Conservation (phyloP, 352 stramenopile species). For the Globisporangium okanoganense region DNA sequence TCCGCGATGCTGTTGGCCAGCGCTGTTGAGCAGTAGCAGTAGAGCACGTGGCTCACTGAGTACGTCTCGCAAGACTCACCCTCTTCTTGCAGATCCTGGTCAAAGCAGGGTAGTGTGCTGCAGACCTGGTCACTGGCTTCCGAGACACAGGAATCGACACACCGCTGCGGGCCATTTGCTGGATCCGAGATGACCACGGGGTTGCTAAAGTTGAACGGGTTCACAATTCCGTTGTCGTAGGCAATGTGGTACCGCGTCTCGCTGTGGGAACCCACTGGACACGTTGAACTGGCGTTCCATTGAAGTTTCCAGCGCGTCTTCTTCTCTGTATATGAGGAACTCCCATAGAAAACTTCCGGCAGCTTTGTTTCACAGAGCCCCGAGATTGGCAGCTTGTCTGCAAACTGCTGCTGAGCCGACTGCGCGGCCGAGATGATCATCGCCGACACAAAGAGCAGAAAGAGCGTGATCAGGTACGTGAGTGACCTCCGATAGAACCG, state of each 20-base stretch:
- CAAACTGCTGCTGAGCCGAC: conserved; percentile 63
- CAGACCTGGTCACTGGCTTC: conserved; percentile 47
- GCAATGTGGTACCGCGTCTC: conserved; percentile 49
- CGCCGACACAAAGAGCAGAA: conserved; percentile 62
- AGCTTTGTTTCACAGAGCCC: conserved; percentile 55
- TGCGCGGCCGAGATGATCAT: conserved; percentile 76
- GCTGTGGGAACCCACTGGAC: conserved; percentile 15
- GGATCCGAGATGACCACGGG: background rate
- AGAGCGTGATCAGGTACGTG: conserved; percentile 66
- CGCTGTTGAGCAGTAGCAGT: conserved; percentile 63
- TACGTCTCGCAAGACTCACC: conserved; percentile 59
- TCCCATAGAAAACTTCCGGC: conserved; percentile 61
- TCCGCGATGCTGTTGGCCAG: conserved; percentile 40
- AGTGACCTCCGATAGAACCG: conserved; percentile 61
- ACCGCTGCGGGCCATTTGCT: conserved; percentile 20
- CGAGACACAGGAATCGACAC: conserved; percentile 55
- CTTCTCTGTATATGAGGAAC: conserved; percentile 18
- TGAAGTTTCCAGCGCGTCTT: conserved; percentile 37
- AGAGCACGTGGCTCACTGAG: conserved; percentile 49
- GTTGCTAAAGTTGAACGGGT: conserved; percentile 27
- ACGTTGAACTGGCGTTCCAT: conserved; percentile 55
- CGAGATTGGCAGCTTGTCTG: conserved; percentile 52
- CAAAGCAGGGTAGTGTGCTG: conserved; percentile 64
- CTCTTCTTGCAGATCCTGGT: conserved; percentile 26
- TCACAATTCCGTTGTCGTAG: conserved; percentile 60